Percentiles rank a stretch among this genome's conserved stretches.
These are phyloP conservation scores for Dendrothele bispora DNA, from an alignment of 768 basidiomycete genomes.

Conservation along the genomic window DNA sequence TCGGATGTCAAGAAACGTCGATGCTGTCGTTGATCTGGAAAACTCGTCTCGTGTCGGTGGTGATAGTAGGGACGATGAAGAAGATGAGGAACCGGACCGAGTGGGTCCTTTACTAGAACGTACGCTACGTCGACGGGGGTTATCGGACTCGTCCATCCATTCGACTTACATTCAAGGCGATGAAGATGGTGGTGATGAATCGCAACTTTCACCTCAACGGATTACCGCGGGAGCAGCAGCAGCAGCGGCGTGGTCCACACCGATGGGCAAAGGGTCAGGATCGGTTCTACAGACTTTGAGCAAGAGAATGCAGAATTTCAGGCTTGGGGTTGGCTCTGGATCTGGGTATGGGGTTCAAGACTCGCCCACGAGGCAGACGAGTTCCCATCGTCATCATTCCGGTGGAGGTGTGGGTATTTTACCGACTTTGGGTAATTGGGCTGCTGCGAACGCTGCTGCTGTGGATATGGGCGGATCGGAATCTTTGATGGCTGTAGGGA, in stretches of 20 bases:
- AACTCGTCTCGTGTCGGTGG: conserved; percentile 21
- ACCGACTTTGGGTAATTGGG: conserved; percentile 28
- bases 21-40: conserved; percentile 72
- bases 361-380: not conserved
- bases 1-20: conserved; percentile 64
- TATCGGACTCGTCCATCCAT: conserved; percentile 92
- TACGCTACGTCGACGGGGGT: conserved; percentile 71
- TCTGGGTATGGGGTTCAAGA: not conserved
- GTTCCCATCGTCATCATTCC: conserved; percentile 8
- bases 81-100: conserved; percentile 40
- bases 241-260: conserved; percentile 32
- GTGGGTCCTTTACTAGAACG: conserved; percentile 61
- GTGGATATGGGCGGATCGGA: not conserved
- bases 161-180: conserved; percentile 72
- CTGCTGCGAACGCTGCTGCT: conserved; percentile 22
- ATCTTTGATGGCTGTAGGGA: conserved; percentile 4
- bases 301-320: conserved; percentile 53
- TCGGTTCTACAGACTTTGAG: conserved; percentile 57
- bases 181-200: conserved; percentile 15
- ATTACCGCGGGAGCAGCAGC: not conserved
- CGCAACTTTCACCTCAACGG: not conserved
- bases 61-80: conserved; percentile 25
- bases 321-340: conserved; percentile 10
- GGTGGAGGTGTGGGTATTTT: conserved; percentile 14
- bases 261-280: conserved; percentile 9